Evolutionary conservation across 805 yeast genomes (phyloP), one percentile per base, ranked within the genome.

Genomic region (Vanderwaltozyma tropicalis): DNA sequence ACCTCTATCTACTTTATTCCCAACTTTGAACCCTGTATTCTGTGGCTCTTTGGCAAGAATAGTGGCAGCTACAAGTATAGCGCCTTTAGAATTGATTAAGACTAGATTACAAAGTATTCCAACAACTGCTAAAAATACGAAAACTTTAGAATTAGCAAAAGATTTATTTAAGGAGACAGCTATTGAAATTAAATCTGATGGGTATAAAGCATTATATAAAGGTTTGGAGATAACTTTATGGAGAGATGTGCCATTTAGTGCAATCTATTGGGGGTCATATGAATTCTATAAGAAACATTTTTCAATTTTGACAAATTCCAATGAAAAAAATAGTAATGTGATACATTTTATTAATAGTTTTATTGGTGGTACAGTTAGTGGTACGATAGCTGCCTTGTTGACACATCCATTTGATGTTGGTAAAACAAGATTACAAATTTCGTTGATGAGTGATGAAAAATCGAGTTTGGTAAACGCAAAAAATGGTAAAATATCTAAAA

Each of bases 331-430:
- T 33, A 22, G 46, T 58, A 47, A 66, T 38, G 57, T 68, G 59
- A 64, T 9, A 1, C 34, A 13, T 4, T 79, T 82, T 43, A 38
- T 69, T 2, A 71, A 76, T 35, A 76, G 86, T 24, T 88, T 89
- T 52, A 42, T 82, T 3, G 74, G 92, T 10, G 98, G 98, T 0
- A 81, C 89, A 0, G 44, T 81, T 0, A 77, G 94, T 4, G 98
- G 98, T 1, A 59, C 81, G 0, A 62, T 83, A 4, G 96, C 96
- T 0, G 96, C 97, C 0, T 48, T 89, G 2, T 64, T 72, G 30
- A 92, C 98, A 1, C 87, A 94, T 40, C 97, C 98, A 1, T 92
- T 92, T 51, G 98, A 92, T 57, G 98, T 92, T 9, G 97, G 96
- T 4, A 92, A 92, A 53, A 92, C 98, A 5, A 69, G 97, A 50